These are phyloP conservation scores for Berkeleyomyces basicola DNA, from an alignment of 2,329 filamentous ascomycete species.

Conservation along the genomic window DNA sequence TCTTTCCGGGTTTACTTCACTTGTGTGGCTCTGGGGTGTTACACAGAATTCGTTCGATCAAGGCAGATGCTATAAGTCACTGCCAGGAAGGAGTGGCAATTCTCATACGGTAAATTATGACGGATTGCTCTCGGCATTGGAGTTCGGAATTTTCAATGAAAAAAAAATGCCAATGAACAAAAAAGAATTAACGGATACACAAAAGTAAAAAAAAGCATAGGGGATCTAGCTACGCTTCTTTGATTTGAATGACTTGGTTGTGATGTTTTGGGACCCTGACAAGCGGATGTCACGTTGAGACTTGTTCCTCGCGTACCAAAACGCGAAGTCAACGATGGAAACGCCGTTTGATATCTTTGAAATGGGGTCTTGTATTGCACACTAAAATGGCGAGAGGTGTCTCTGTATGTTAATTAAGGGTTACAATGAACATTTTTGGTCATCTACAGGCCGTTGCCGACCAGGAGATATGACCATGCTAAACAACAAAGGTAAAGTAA, in stretches of 20 bases:
- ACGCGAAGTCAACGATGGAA: too few species aligned
- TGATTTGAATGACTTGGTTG: too few species aligned
- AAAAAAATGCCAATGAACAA: constrained; percentile 18
- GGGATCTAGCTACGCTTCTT: neutral
- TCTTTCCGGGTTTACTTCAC: constrained; percentile 33
- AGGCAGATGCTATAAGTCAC: constrained; percentile 25
- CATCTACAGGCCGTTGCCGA: too few species aligned
- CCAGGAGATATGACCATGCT: neutral
- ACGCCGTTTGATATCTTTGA: too few species aligned
- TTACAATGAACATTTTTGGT: too few species aligned
- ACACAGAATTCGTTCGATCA: constrained; percentile 32
- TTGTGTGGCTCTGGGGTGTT: constrained; percentile 37
- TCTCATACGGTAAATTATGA: constrained; percentile 26
- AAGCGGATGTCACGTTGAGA: too few species aligned
- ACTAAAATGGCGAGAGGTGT: too few species aligned
- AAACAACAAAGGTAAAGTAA: neutral
- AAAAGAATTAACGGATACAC: constrained; percentile 14
- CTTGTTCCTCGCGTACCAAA: too few species aligned
- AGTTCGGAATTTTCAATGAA: constrained; percentile 25
- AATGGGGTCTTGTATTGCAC: too few species aligned
- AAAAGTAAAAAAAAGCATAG: neutral
- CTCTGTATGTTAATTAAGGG: too few species aligned
- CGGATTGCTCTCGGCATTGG: constrained; percentile 26
- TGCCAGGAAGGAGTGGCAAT: constrained; percentile 24
- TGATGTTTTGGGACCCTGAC: too few species aligned